Evolutionary conservation across 139 green algal genomes (phyloP).

Genomic region (Chlorella sp.): DNA sequence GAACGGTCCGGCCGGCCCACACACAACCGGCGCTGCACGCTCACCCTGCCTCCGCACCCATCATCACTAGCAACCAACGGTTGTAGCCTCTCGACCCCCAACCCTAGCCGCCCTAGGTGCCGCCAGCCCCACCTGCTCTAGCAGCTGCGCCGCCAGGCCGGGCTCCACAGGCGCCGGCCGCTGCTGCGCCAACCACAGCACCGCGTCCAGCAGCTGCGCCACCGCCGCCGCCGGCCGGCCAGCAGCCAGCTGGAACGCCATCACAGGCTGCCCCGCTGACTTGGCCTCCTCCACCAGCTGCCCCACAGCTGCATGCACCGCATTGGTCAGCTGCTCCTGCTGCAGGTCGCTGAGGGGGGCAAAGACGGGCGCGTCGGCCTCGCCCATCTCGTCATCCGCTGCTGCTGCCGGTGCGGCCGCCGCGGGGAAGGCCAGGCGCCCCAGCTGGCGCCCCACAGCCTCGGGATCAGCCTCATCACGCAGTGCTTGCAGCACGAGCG

Average conservation of each 20-base stretch:
- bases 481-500: slow-evolving; percentile 31
- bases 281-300: slow-evolving; percentile 8
- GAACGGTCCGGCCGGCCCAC: too few species aligned
- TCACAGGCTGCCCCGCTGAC: background rate
- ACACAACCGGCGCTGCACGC: too few species aligned
- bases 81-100: too few species aligned
- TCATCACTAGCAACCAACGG: too few species aligned
- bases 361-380: background rate
- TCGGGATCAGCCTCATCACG: background rate
- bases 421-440: background rate
- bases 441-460: background rate
- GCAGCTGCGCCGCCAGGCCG: slow-evolving; percentile 18
- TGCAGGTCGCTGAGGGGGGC: background rate
- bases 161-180: slow-evolving; percentile 7
- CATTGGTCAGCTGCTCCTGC: slow-evolving; percentile 19
- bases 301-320: background rate
- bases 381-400: background rate
- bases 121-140: slow-evolving; percentile 38
- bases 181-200: slow-evolving; percentile 32
- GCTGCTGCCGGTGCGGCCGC: background rate
- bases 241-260: background rate
- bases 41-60: too few species aligned
- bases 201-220: slow-evolving; percentile 42
- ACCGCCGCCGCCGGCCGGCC: background rate
- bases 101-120: too few species aligned